phyloP scores from a whole-genome alignment of 2,329 filamentous ascomycete genomes.

The Colletotrichum destructivum region DNA sequence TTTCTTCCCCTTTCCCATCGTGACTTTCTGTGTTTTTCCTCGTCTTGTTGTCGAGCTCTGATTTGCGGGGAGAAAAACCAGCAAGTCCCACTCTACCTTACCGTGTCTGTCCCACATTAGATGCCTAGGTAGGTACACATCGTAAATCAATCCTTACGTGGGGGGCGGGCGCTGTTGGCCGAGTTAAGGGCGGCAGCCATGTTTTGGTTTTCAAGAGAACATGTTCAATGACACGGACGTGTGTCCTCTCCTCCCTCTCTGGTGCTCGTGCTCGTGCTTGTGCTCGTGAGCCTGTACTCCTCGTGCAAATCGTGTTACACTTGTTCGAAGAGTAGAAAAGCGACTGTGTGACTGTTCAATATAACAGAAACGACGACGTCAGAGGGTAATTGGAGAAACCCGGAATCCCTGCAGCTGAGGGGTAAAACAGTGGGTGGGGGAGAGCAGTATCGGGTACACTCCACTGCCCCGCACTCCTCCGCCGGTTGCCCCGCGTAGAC shows the following conservation, averaged over 20 bases:
- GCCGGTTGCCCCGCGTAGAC: constrained; percentile 19
- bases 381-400: constrained; percentile 24
- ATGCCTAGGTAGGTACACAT: neutral
- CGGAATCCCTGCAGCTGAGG: constrained; percentile 28
- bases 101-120: neutral
- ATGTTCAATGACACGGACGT: too few relatives aligned
- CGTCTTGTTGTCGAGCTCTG: constrained; percentile 10
- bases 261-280: neutral
- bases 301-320: neutral
- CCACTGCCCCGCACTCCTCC: constrained; percentile 20
- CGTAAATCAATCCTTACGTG: constrained; percentile 13
- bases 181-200: neutral
- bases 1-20: neutral
- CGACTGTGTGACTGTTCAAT: neutral
- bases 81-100: constrained; percentile 7
- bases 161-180: constrained; percentile 6
- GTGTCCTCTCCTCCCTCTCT: neutral
- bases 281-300: too few relatives aligned
- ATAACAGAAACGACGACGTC: constrained; percentile 9
- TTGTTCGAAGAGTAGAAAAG: neutral
- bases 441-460: neutral
- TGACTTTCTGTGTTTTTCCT: neutral
- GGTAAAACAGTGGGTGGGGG: constrained; percentile 14
- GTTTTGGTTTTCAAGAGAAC: too few relatives aligned
- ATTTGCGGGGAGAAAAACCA: constrained; percentile 32